phyloP scores from a whole-genome alignment of 495 filamentous ascomycete genomes.

The Daldinia decipiens region DNA sequence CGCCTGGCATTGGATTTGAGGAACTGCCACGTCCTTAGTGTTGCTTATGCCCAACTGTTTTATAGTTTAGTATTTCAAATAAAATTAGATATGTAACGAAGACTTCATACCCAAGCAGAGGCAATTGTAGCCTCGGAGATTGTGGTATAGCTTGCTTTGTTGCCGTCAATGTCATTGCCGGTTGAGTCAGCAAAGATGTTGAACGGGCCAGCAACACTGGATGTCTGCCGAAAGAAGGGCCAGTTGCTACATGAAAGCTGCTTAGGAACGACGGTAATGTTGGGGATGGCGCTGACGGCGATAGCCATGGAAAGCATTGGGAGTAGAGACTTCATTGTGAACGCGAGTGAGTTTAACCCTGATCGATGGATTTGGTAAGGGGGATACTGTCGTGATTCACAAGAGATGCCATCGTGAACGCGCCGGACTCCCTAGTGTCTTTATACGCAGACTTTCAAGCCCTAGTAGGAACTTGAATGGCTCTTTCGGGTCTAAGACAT shows the following conservation, averaged over 20 bases:
- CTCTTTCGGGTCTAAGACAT: background rate
- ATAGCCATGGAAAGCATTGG: constrained; percentile 18
- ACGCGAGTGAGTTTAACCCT: background rate
- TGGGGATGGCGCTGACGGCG: constrained; percentile 27
- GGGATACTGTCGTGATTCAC: background rate
- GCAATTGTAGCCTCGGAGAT: constrained; percentile 24
- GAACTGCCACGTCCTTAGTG: constrained; percentile 15
- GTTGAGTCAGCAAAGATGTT: constrained; percentile 38
- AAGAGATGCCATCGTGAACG: constrained; percentile 24
- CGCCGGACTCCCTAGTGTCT: background rate
- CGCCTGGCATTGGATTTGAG: constrained; percentile 34
- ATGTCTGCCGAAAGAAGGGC: constrained; percentile 35
- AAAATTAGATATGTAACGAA: background rate
- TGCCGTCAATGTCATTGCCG: constrained; percentile 33
- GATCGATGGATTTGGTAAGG: background rate
- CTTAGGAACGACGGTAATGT: constrained; percentile 32
- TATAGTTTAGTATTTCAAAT: background rate
- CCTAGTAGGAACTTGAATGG: background rate
- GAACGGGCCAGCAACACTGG: constrained; percentile 35
- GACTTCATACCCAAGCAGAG: constrained; percentile 26
- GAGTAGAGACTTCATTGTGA: constrained; percentile 25
- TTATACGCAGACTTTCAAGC: constrained; percentile 11
- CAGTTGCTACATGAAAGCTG: constrained; percentile 42
- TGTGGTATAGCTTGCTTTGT: constrained; percentile 28
- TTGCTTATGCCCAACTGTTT: constrained; percentile 23